Evolutionary conservation across 768 basidiomycete species (phyloP), one percentile per base, ranked within the genome.

Genomic region (Fistulinella prunicolor): DNA sequence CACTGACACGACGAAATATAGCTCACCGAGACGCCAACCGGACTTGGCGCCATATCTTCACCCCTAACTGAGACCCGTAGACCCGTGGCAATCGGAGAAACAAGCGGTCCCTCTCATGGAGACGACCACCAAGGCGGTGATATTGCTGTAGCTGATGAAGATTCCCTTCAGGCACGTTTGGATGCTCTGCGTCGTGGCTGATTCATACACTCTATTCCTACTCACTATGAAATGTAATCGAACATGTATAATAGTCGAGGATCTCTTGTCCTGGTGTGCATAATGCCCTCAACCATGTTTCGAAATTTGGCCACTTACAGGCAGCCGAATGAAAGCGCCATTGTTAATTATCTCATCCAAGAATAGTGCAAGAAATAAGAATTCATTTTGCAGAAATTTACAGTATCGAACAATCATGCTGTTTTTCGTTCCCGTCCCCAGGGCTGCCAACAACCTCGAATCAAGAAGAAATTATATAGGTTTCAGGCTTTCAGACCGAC

Each of bases 161-260:
- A 96, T 65, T 90, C 89, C 32, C 75, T 99, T 44, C 96, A 98
- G 70, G 92, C 94, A 16, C 76, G 96, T 52, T 67, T 99, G 55
- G 94, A 98, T 70, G 91, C 94, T 29, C 73, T 98, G 44, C 79
- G 92, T 52, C 76, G 85, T 60, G 80, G 85, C 29, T 89, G 65
- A 74, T 32, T 30, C 43, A 12, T 17, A 10, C 23, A 34, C 41
- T 19, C 35, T 38, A 42, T 42, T 21, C 41, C 44, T 55, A 42
- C 44, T 43, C 51, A n/a, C 42, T 36, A 19, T 32, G 49, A 41
- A 52, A 46, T 36, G 37, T 37, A 42, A 43, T 36, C 7, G 44
- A 51, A 38, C 39, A 46, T 48, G 43, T 46, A 41, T 47, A 39
- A 19, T 34, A 21, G 20, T 45, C 14, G 19, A 24, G 26, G 38